phyloP scores from a whole-genome alignment of 768 basidiomycete species.

The Lactifluus piperatus region DNA sequence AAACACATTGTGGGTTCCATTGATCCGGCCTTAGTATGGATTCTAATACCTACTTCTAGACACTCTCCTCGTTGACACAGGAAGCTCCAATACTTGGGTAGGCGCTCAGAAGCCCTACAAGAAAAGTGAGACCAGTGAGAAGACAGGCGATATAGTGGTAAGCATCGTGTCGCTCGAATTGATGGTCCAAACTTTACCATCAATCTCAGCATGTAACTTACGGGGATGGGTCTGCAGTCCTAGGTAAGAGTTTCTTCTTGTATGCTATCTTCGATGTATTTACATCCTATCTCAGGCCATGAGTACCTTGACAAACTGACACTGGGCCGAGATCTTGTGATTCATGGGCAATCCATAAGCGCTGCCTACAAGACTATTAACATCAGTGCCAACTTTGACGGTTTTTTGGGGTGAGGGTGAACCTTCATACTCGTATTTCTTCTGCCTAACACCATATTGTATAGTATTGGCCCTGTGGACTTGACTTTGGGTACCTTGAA shows the following conservation, averaged over 20 bases:
- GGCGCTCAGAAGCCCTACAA: not conserved
- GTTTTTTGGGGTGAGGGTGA: conserved; percentile 28
- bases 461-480: conserved; percentile 28
- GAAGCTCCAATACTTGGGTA: conserved; percentile 4
- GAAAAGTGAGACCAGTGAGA: not conserved
- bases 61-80: not conserved
- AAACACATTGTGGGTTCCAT: conserved; percentile 27
- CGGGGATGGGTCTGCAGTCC: not conserved
- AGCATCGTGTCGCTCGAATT: not conserved
- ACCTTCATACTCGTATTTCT: not conserved
- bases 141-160: not conserved
- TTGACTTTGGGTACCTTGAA: conserved; percentile 26
- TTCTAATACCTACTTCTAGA: not conserved
- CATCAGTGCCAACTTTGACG: conserved; percentile 30
- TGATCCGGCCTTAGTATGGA: not conserved
- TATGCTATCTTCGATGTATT: not conserved
- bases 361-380: conserved; percentile 26
- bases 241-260: not conserved
- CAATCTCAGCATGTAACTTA: not conserved
- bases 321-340: conserved; percentile 7
- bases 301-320: conserved; percentile 1
- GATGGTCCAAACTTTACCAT: not conserved
- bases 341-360: conserved; percentile 31
- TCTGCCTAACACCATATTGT: not conserved
- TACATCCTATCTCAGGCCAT: not conserved